Conservation (phyloP, 225 moss, liverwort and hornwort genomes). For the Straminergon stramineum region DNA sequence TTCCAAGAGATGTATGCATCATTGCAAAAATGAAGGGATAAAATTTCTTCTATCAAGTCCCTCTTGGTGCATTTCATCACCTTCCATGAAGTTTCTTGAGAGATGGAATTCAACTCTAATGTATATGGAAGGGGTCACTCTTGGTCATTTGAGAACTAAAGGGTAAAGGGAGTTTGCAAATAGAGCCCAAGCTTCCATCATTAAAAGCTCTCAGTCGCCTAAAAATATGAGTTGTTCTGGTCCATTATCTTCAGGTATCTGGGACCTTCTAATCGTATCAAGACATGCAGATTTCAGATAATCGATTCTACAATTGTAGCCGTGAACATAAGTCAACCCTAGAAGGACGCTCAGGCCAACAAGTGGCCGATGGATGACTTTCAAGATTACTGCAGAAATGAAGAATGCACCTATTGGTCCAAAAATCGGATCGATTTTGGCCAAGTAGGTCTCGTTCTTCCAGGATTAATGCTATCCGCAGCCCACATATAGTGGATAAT, state of each 20-base stretch:
- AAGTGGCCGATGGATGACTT: neutral
- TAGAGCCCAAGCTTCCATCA: neutral
- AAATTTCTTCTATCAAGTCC: neutral
- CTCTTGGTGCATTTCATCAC: neutral
- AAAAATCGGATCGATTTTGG: neutral
- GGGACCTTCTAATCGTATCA: neutral
- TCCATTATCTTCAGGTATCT: neutral
- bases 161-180: neutral
- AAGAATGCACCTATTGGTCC: neutral
- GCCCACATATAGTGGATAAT: neutral
- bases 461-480: neutral
- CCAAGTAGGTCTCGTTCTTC: neutral
- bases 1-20: neutral
- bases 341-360: neutral
- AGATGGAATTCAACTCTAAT: neutral
- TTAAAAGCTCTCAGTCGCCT: neutral
- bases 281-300: neutral
- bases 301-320: neutral
- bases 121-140: neutral
- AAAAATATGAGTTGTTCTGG: neutral
- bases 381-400: no score
- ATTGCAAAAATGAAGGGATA: neutral
- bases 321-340: neutral
- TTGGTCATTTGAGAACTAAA: neutral
- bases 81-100: neutral